Evolutionary conservation across 257 asterid genomes (phyloP), one percentile per base, ranked within the genome.

Genomic region (Solanum piurae): DNA sequence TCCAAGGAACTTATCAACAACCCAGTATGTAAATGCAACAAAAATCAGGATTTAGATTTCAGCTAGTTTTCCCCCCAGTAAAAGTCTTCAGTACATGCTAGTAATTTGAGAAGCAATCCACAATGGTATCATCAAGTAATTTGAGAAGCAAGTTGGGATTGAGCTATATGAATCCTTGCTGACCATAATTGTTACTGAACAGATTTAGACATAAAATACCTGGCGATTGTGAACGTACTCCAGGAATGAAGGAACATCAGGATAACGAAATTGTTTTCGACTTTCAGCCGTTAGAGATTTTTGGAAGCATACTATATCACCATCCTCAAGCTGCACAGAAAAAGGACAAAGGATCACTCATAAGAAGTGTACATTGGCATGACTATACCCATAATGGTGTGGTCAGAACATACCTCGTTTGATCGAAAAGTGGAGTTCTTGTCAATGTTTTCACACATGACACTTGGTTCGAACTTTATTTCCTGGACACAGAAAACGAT

Each of bases 271-370:
- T 90, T 88, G 91, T 89, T 91, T 93, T 83, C 93, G 95, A 95
- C 77, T 88, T 88, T 93, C 99, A 71, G 93, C 87, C 11, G 90
- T 84, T 86, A 90, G 93, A 40, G 91, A 90, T 87, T 96, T 95
- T 87, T 97, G 99, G 93, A 95, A 95, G 93, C 99, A 97, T 89
- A 97, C 92, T 64, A 97, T 95, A 88, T 97, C 99, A 83, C 99
- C 99, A 88, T 97, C 99, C 94, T 93, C 99, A 87, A 97, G 93
- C 99, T 97, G 89, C 42, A 76, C 84, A 58, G 42, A 69, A 62
- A 37, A 25, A 85, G 23, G 83, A 79, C 46, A 64, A 6, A 27
- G n/a, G 23, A 66, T 40, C 83, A 38, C 12, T 23, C 83, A 11
- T 38, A 74, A 74, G 83, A 74, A 74, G 25, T 36, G 49, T 74